Evolutionary conservation across 2,329 filamentous ascomycete species (phyloP).

Genomic region (Cladosporium oxysporum): DNA sequence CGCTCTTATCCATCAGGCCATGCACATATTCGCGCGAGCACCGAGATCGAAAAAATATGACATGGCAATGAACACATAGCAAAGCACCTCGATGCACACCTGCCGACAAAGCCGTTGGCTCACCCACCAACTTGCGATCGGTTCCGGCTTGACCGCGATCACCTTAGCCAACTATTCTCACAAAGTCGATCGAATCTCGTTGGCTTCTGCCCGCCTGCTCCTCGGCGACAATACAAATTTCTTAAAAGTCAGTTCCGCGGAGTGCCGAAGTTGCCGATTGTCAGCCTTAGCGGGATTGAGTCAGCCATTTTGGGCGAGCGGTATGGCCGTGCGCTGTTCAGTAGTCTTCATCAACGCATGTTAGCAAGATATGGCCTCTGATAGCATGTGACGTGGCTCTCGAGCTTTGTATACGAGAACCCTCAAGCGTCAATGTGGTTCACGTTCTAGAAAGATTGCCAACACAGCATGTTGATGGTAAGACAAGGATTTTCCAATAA

Average conservation of each 20-base stretch:
- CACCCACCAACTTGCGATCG: not conserved
- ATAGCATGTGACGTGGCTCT: not conserved
- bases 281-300: slow-evolving; percentile 16
- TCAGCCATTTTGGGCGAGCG: slow-evolving; percentile 6
- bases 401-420: not conserved
- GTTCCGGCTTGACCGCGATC: not conserved
- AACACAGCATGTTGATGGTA: not conserved
- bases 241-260: slow-evolving; percentile 10
- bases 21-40: not conserved
- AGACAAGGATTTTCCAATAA: no score
- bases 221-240: slow-evolving; percentile 1
- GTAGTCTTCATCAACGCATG: not conserved
- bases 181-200: not conserved
- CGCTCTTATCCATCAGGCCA: not conserved
- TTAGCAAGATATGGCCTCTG: not conserved
- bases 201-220: not conserved
- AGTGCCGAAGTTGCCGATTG: slow-evolving; percentile 8
- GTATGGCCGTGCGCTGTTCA: slow-evolving; percentile 10
- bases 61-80: not conserved
- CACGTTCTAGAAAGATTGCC: not conserved
- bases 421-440: no score
- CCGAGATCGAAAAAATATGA: not conserved
- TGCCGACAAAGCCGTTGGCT: slow-evolving; percentile 13
- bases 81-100: not conserved
- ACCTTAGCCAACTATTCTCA: not conserved